phyloP scores from a whole-genome alignment of 108 stramenopile genomes.

The Cylindrotheca closterium region DNA sequence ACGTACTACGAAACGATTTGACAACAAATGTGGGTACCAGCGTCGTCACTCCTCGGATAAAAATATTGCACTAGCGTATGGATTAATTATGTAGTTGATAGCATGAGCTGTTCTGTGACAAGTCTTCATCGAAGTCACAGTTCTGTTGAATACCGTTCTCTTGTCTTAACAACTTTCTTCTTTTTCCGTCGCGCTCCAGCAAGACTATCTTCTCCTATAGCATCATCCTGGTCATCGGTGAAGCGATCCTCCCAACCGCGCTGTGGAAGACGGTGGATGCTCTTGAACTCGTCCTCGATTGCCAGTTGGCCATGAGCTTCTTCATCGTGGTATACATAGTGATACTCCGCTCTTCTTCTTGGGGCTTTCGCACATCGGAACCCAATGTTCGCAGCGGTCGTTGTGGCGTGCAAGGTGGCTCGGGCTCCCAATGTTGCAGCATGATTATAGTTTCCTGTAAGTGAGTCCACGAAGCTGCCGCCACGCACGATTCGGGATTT shows the following conservation, averaged over 20 bases:
- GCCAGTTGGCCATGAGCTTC: constrained; percentile 51
- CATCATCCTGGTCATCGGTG: constrained; percentile 12
- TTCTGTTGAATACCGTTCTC: constrained; percentile 42
- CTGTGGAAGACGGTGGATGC: constrained; percentile 47
- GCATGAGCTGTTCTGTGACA: too few species aligned
- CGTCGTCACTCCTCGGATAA: too few species aligned
- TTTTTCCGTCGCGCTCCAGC: constrained; percentile 48
- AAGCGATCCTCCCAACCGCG: constrained; percentile 52
- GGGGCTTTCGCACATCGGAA: constrained; percentile 84
- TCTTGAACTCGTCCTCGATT: constrained; percentile 68
- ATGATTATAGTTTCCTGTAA: constrained; percentile 85
- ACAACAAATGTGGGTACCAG: too few species aligned
- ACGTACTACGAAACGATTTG: too few species aligned
- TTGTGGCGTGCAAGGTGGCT: constrained; percentile 75
- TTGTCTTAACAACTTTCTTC: constrained; percentile 39
- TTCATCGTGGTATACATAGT: constrained; percentile 75
- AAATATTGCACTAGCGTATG: too few species aligned
- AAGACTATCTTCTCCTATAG: constrained; percentile 40
- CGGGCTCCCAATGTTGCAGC: constrained; percentile 83
- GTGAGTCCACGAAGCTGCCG: constrained; percentile 82
- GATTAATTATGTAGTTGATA: too few species aligned
- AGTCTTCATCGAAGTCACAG: too few species aligned
- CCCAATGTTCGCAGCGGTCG: constrained; percentile 83
- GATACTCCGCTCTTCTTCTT: constrained; percentile 66
- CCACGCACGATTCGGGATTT: constrained; percentile 87